phyloP scores from a whole-genome alignment of 106 monocot genomes.

The Dendrobium catenatum region DNA sequence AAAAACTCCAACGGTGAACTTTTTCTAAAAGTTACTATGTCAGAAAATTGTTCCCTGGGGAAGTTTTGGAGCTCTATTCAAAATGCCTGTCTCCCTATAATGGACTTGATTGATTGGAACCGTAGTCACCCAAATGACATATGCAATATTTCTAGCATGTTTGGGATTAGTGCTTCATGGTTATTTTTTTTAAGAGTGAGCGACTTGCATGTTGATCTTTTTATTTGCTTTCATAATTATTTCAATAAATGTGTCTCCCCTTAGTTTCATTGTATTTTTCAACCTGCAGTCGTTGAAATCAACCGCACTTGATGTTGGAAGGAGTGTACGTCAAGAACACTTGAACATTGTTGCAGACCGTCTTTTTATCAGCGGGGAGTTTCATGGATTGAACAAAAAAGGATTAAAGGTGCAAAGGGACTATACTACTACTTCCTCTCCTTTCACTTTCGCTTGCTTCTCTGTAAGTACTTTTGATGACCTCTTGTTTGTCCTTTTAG shows the following conservation, averaged over 20 bases:
- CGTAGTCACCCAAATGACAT: constrained; percentile 56
- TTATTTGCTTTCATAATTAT: background rate
- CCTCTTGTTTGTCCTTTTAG: background rate
- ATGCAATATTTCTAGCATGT: constrained; percentile 21
- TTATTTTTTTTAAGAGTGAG: constrained; percentile 56
- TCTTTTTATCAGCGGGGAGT: constrained; percentile 70
- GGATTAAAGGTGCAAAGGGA: constrained; percentile 55
- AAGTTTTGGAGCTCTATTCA: constrained; percentile 58
- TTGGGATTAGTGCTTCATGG: constrained; percentile 74
- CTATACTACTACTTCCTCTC: constrained; percentile 30
- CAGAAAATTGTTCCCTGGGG: constrained; percentile 32
- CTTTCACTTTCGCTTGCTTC: constrained; percentile 72
- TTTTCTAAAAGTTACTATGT: constrained; percentile 48
- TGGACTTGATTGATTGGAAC: constrained; percentile 86
- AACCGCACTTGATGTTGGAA: constrained; percentile 51
- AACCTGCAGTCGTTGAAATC: constrained; percentile 59
- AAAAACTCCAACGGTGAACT: constrained; percentile 37
- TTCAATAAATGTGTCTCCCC: background rate
- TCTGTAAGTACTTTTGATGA: constrained; percentile 40
- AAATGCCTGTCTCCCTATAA: constrained; percentile 78
- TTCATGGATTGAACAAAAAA: constrained; percentile 56
- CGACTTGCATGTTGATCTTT: background rate
- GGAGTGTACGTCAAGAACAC: constrained; percentile 48
- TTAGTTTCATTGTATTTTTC: constrained; percentile 10
- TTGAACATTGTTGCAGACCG: constrained; percentile 60